phyloP scores from a whole-genome alignment of 2,329 filamentous ascomycete genomes.

The Xenosphaeropsis pyriputrescens region DNA sequence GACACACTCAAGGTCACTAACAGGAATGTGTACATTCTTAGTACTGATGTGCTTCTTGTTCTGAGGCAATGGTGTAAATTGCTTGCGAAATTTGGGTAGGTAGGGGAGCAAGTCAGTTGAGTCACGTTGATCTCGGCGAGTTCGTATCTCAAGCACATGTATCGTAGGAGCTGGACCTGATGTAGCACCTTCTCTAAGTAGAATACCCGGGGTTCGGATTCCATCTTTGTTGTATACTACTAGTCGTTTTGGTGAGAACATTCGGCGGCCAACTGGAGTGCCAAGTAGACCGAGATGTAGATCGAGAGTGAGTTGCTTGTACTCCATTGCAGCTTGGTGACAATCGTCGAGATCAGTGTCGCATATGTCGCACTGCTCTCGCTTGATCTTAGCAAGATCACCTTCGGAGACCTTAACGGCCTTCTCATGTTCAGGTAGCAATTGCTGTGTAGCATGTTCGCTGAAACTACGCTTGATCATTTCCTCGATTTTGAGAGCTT shows the following conservation, averaged over 20 bases:
- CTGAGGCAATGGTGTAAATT: slow-evolving; percentile 54
- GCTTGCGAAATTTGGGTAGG: slow-evolving; percentile 51
- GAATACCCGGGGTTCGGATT: slow-evolving; percentile 65
- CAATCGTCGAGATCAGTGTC: slow-evolving; percentile 67
- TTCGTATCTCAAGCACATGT: slow-evolving; percentile 65
- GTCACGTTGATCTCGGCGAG: slow-evolving; percentile 52
- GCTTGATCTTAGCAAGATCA: slow-evolving; percentile 78
- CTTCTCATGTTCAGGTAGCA: slow-evolving; percentile 91
- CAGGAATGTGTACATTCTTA: slow-evolving; percentile 53
- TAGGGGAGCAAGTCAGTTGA: slow-evolving; percentile 82
- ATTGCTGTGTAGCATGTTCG: slow-evolving; percentile 89
- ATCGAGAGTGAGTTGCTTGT: slow-evolving; percentile 64
- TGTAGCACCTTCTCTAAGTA: slow-evolving; percentile 62
- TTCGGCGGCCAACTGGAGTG: slow-evolving; percentile 70
- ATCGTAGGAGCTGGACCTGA: slow-evolving; percentile 51
- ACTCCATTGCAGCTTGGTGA: slow-evolving; percentile 71
- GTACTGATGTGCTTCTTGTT: slow-evolving; percentile 51
- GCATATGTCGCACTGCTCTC: slow-evolving; percentile 71
- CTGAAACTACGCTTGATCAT: slow-evolving; percentile 99
- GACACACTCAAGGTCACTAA: slow-evolving; percentile 73
- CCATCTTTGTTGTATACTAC: slow-evolving; percentile 79
- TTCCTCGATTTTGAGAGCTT: slow-evolving; percentile 95
- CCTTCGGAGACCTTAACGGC: slow-evolving; percentile 85
- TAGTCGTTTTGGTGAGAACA: slow-evolving; percentile 63
- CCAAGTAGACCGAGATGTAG: slow-evolving; percentile 61